Base-by-base conservation (phyloP, 164 flowering plant genomes). In the Platanus orientalis region DNA sequence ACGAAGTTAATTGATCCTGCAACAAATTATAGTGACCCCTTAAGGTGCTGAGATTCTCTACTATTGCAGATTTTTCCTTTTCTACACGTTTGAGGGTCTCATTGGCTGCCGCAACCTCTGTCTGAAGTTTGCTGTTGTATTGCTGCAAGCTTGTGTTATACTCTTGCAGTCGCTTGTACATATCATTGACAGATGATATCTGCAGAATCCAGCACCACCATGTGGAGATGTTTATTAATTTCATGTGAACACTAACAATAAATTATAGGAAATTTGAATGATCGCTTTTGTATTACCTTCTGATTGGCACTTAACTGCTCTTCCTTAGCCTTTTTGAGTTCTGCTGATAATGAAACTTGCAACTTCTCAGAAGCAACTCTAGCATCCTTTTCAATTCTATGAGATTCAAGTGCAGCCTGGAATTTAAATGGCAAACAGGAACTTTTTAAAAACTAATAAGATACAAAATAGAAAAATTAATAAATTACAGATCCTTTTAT, bases 121-220 rank as follows among this genome's bases (percentile, higher is more conserved):
- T 71, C 73, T 89, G 97, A 66, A 95, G 97, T 67, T 84, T 95
- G 54, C 84, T 84, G 47, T 95, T 95, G 76, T 92, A 95, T 40
- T 88, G 88, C 64, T 95, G 99, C 47, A 95, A 80, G 70, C 99
- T 88, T 5, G 87, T 80, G 62, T 88, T 95, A 69, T 92, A 95
- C 60, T 95, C 99, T 58, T 92, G 97, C 57, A 92, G 67, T 53
- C 87, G 72, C 80, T 86, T 85, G 78, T 86, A 85, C 75, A 79
- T 85, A 28, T 90, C 96, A 56, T 76, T 80, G 21, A 81, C 66
- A 10, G 93, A 80, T 23, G 72, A 30, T 51, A 88, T 79, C 97
- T 91, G 81, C 70, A 78, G 32, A 21, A 54, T 34, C 4, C 44
- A 64, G 57, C n/a, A 48, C 12, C 45, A 1, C 17, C 47, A 48